Evolutionary conservation across 176 grass and related monocot genomes (phyloP).

Genomic region (Eragrostis nindensis): DNA sequence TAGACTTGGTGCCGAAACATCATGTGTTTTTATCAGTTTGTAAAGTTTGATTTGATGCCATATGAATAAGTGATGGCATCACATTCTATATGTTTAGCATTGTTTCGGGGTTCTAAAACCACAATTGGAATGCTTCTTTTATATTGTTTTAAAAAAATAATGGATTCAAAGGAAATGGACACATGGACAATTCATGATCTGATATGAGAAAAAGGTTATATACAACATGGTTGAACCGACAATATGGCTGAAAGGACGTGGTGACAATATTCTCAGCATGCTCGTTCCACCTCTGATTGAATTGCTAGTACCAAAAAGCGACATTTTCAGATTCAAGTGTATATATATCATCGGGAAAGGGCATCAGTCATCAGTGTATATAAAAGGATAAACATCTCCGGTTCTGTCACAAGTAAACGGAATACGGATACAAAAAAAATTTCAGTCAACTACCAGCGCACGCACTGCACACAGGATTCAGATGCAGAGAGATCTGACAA

Average conservation of each 20-base stretch:
- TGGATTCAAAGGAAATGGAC: not conserved
- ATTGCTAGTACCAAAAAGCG: not conserved
- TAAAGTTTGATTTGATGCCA: too few species aligned
- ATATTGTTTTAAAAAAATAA: not conserved
- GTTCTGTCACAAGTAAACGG: not conserved
- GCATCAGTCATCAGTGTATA: not conserved
- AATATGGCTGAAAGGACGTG: too few species aligned
- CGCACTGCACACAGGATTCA: constrained; percentile 12
- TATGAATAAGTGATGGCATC: too few species aligned
- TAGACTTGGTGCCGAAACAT: too few species aligned
- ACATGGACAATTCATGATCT: not conserved
- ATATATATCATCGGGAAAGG: not conserved
- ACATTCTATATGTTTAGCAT: too few species aligned
- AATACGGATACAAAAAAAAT: constrained; percentile 15
- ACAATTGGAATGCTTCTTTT: not conserved
- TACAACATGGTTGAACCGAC: not conserved
- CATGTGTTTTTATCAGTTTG: too few species aligned
- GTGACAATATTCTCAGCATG: not conserved
- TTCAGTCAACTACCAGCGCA: constrained; percentile 33
- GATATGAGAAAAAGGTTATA: not conserved
- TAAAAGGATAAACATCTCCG: not conserved
- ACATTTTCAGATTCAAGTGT: not conserved
- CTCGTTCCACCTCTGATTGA: not conserved
- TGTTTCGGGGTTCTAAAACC: too few species aligned
- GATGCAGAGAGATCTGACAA: constrained; percentile 24